Evolutionary conservation across 164 flowering plant species (phyloP), one percentile per base, ranked within the genome.

Genomic region (Magnolia sinica): DNA sequence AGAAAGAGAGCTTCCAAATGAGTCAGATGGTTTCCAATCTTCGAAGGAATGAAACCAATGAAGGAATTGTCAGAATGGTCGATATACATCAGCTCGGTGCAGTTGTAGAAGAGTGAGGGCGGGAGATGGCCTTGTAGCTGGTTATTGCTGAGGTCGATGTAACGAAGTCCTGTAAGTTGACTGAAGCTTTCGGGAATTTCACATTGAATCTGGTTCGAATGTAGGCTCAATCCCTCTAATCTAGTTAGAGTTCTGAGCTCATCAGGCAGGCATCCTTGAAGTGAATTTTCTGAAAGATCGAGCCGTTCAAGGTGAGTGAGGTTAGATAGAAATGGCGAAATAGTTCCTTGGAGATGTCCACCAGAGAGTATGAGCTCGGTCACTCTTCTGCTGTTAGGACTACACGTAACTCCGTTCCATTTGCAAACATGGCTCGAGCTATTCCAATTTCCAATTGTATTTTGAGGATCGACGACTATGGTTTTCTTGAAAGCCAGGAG

Each of bases 291-390:
- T 8, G 11, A 49, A 11, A 84, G 79, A 64, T 74, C 73, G 73
- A 86, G 55, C 8, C 6, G 52, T 0, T 59, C 68, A 0, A 87
- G 79, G 69, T 68, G 79, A 0, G 85, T 76, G 2, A 87, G 80
- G 72, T 85, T 85, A 29, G 84, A 82, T 5, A 80, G 73, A 18
- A 63, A 75, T 8, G 86, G 84, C 7, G 84, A 70, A 0, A 87
- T 1, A 0, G 74, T 27, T 1, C 88, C 89, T 8, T 5, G 80
- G 37, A 87, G 51, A 0, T 29, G 11, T 10, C 11, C 63, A 10
- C 50, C 18, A 2, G 37, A 7, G 14, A 87, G 77, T 29, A 77
- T 73, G 51, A 87, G 61, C 14, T 16, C 1, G 7, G 70, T 45
- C 9, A 86, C 88, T 71, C 77, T 83, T 83, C 81, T 23, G 4